A percentile compares a stretch with the other conserved stretches of the same genome.
Conservation (phyloP, 192 early-diverging fungal species). For the Spinellus fusiger region DNA sequence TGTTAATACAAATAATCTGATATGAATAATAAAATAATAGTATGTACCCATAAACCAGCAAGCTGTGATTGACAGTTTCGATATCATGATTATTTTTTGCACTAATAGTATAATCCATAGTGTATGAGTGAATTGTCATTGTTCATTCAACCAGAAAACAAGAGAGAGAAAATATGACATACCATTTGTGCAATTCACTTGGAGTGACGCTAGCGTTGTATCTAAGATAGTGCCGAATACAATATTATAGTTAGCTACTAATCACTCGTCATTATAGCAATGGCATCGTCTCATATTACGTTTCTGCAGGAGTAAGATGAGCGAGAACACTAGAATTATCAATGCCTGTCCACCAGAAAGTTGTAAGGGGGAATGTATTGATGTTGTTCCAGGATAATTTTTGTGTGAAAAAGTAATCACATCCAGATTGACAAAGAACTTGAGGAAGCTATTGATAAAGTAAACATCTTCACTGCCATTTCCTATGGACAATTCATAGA, state of each 20-base stretch:
- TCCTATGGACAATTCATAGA: no score
- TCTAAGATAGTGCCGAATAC: neutral
- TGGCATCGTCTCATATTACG: conserved; percentile 9
- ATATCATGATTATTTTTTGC: conserved; percentile 88
- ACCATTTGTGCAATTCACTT: conserved; percentile 30
- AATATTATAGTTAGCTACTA: neutral
- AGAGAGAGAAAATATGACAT: neutral
- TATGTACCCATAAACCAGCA: conserved; percentile 75
- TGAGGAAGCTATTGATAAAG: conserved; percentile 65
- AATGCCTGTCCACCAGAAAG: conserved; percentile 93
- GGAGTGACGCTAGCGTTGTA: conserved; percentile 21
- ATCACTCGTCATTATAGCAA: no score
- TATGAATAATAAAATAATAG: neutral
- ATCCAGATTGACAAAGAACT: conserved; percentile 73
- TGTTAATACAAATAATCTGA: neutral
- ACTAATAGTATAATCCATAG: conserved; percentile 24
- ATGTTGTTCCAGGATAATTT: conserved; percentile 99
- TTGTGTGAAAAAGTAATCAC: conserved; percentile 98
- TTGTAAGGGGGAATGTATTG: conserved; percentile 96
- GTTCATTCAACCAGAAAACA: no score
- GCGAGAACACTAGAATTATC: conserved; percentile 69
- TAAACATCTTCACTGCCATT: no score
- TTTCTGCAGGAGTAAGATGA: conserved; percentile 32
- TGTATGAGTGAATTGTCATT: neutral
- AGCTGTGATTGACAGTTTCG: conserved; percentile 76